These are phyloP conservation scores for Calonectria pseudoreteaudii DNA, from an alignment of 2,329 filamentous ascomycete species.

Conservation along the genomic window DNA sequence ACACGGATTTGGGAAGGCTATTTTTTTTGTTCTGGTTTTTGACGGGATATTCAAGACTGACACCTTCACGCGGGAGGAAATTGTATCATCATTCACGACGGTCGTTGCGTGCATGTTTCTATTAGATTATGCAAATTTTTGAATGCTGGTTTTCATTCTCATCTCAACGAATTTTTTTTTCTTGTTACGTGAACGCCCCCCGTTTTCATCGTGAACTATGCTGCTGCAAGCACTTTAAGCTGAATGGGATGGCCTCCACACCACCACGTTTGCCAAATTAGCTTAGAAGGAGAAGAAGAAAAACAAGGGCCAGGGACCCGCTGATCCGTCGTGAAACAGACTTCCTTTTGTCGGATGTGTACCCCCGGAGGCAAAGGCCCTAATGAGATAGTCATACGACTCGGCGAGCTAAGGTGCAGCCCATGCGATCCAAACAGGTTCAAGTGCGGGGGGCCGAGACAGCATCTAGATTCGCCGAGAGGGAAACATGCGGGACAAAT, in stretches of 20 bases:
- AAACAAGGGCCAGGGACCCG: not conserved
- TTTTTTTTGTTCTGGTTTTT: conserved; percentile 14
- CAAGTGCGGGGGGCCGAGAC: conserved; percentile 30
- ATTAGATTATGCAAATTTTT: conserved; percentile 25
- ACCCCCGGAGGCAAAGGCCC: conserved; percentile 18
- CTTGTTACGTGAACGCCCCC: not conserved
- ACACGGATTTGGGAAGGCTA: conserved; percentile 1
- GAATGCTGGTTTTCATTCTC: conserved; percentile 26
- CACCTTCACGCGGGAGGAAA: conserved; percentile 29
- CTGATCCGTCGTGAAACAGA: conserved; percentile 35
- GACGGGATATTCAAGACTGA: conserved; percentile 41
- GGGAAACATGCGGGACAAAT: not conserved
- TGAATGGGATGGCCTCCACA: conserved; percentile 17
- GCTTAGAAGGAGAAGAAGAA: conserved; percentile 1
- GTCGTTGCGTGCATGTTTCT: conserved; percentile 34
- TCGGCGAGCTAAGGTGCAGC: conserved; percentile 25
- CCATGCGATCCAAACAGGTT: conserved; percentile 27
- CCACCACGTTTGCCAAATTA: conserved; percentile 27
- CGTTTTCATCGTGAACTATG: conserved; percentile 16
- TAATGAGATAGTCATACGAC: conserved; percentile 37
- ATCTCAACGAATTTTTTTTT: not conserved
- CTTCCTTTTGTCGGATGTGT: conserved; percentile 31
- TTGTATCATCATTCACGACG: conserved; percentile 48
- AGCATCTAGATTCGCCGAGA: conserved; percentile 23
- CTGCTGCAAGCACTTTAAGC: not conserved